Base-by-base conservation (phyloP, 352 stramenopile genomes). In the Pythium rhizo-oryzae region DNA sequence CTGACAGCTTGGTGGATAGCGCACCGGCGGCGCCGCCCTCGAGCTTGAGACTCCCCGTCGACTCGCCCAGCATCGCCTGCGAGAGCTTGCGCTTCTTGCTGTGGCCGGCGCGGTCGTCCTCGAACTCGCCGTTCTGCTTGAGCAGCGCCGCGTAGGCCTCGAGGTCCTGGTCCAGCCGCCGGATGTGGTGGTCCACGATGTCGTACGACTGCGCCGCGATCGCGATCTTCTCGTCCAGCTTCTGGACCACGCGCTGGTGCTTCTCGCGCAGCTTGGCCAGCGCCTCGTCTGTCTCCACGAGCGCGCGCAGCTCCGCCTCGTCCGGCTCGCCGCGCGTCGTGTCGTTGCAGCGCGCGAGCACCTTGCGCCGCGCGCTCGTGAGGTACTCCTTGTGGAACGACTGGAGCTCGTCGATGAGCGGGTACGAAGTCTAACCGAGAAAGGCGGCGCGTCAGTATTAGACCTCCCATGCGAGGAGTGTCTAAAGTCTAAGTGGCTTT, bases 211-310 rank as follows among this genome's bases (percentile, higher is more conserved):
- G 87, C 57, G 83, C 84, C 19, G 87, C 87, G 64, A 96, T 96
- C 50, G 87, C 87, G 55, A 94, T 88, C 65, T 96, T 96, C 76
- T 96, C 87, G 71, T 96, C 87, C 58, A 94, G 78, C 64, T 96
- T 94, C 73, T 96, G 85, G 25, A 94, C 76, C 7, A 92, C 87
- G 25, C 84, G 74, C 57, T 88, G 75, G 59, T 90, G 84, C 67
- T 87, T 92, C 39, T 81, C 68, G 13, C 72, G 69, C 24, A 96
- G 71, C 9, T 59, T 71, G 43, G 71, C 55, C 21, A 91, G 65
- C 51, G 72, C 65, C 39, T 76, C 80, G 49, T 93, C 82, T 18
- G 78, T 71, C 21, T 78, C 84, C 43, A 95, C 86, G 39, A 95
- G 75, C 65, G 76, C 75, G 28, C 80, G 79, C 25, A 95, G 74